Percentiles rank a stretch among this genome's conserved stretches.
Evolutionary conservation across 768 basidiomycete genomes (phyloP).

Genomic region (Grammothele lineata): DNA sequence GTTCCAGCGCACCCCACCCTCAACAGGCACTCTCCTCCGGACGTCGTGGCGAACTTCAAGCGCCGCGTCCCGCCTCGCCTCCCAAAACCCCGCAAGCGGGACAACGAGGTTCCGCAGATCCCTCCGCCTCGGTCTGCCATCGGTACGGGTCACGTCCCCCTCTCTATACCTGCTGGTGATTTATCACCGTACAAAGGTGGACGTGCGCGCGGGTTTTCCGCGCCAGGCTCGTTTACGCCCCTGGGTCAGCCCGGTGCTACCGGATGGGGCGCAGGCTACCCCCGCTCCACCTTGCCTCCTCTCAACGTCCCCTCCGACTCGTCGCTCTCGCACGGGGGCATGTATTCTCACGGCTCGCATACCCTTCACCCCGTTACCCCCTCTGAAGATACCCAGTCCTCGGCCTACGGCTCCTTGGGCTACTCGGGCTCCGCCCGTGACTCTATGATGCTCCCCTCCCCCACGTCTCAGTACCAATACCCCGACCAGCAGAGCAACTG

Average conservation of each 20-base stretch:
- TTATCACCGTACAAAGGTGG: slow-evolving; percentile 51
- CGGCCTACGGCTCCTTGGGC: slow-evolving; percentile 36
- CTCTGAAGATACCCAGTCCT: slow-evolving; percentile 61
- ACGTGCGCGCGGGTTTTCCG: slow-evolving; percentile 68
- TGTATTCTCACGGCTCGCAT: slow-evolving; percentile 61
- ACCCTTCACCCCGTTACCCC: slow-evolving; percentile 65
- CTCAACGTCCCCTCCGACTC: slow-evolving; percentile 79
- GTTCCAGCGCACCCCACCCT: slow-evolving; percentile 81
- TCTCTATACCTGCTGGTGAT: slow-evolving; percentile 53
- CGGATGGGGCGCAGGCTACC: slow-evolving; percentile 55
- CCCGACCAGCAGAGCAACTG: slow-evolving; percentile 60
- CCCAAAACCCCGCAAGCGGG: slow-evolving; percentile 82
- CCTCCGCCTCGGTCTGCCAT: slow-evolving; percentile 76
- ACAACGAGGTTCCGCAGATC: slow-evolving; percentile 61
- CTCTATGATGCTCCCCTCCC: slow-evolving; percentile 32
- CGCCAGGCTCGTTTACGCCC: slow-evolving; percentile 76
- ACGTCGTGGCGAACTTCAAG: slow-evolving; percentile 92
- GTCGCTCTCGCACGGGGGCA: slow-evolving; percentile 48
- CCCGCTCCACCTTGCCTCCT: slow-evolving; percentile 64
- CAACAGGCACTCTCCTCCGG: slow-evolving; percentile 84
- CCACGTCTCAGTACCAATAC: slow-evolving; percentile 60
- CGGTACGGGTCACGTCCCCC: slow-evolving; percentile 62
- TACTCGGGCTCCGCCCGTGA: slow-evolving; percentile 29
- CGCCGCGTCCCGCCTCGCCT: slow-evolving; percentile 91
- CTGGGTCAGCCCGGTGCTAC: slow-evolving; percentile 53